Evolutionary conservation across 2,329 filamentous ascomycete genomes (phyloP).

Genomic region (Alternaria burnsii): DNA sequence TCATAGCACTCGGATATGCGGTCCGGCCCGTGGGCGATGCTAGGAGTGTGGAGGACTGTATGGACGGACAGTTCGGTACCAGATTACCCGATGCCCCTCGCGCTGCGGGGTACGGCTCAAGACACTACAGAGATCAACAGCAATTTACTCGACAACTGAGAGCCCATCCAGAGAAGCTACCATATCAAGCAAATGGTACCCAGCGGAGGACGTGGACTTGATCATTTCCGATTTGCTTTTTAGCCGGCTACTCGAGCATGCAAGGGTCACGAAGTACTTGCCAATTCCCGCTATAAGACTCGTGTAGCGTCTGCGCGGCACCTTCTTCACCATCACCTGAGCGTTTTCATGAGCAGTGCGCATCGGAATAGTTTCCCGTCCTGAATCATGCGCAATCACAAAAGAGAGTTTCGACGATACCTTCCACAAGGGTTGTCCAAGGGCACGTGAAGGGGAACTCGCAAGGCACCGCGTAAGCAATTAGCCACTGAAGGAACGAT

Average conservation of each 20-base stretch:
- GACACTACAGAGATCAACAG: not conserved
- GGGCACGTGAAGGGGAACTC: not conserved
- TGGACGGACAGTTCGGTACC: conserved; percentile 36
- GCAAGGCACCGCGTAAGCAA: not conserved
- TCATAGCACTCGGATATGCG: conserved; percentile 25
- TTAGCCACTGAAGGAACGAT: not conserved
- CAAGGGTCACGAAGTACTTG: not conserved
- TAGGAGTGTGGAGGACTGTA: conserved; percentile 10
- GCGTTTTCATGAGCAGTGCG: not conserved
- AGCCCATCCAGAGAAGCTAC: not conserved
- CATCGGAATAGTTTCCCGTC: conserved; percentile 3
- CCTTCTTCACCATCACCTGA: not conserved
- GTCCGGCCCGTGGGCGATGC: conserved; percentile 26
- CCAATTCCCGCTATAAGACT: not conserved
- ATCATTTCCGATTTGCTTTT: not conserved
- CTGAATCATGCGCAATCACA: not conserved
- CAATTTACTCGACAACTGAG: not conserved
- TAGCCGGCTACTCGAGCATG: not conserved
- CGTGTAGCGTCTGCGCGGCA: not conserved
- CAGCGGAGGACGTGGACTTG: not conserved
- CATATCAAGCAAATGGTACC: not conserved
- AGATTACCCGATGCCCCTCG: conserved; percentile 27
- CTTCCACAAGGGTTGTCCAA: conserved; percentile 1
- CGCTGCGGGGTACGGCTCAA: conserved; percentile 15
- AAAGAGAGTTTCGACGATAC: conserved; percentile 1